Base-by-base conservation (phyloP, 345 rosid species). In the Eucalyptus pauciflora region DNA sequence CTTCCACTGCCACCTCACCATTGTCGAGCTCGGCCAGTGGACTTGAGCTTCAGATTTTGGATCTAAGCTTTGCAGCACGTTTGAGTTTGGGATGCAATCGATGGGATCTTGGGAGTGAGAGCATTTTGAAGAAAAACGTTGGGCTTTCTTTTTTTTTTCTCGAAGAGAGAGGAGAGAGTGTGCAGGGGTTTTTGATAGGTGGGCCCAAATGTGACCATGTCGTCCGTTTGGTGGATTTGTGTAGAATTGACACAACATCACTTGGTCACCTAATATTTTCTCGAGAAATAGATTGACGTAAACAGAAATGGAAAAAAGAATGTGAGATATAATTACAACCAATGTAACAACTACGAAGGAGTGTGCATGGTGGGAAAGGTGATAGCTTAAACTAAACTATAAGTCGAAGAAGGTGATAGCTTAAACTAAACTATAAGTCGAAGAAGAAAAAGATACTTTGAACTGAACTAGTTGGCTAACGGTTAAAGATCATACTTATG, bases 231-330 rank as follows among this genome's bases (percentile, higher is more conserved):
- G 51, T 50, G 7, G 7, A 50, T 13, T 50, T 50, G 2, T 50
- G 51, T 50, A 50, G 17, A 50, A 50, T 0, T 5, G 51, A 2
- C 51, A 15, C 0, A 0, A 0, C 52, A 50, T 50, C 1, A 50
- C 52, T 50, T 50, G 52, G 3, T 0, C 2, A 50, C 51, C 17
- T 50, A 50, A 50, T 50, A 50, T 50, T 50, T 50, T 50, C 51
- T 50, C 7, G 3, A 69, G 22, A 33, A 69, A 69, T 33, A 69
- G 45, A 50, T 1, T 13, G 51, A 33, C 24, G 2, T 33, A 37
- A 17, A 71, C 13, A 71, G 81, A 71, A 37, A 33, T 8, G 22
- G 22, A 8, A 16, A 31, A 69, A 33, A 17, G 79, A 69, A 3
- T 16, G 24, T 16, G 3, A 16, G 79, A 31, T 16, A 10, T 5